These are phyloP conservation scores for Entamoeba dispar DNA, from an alignment of 208 protist species.

Conservation along the genomic window DNA sequence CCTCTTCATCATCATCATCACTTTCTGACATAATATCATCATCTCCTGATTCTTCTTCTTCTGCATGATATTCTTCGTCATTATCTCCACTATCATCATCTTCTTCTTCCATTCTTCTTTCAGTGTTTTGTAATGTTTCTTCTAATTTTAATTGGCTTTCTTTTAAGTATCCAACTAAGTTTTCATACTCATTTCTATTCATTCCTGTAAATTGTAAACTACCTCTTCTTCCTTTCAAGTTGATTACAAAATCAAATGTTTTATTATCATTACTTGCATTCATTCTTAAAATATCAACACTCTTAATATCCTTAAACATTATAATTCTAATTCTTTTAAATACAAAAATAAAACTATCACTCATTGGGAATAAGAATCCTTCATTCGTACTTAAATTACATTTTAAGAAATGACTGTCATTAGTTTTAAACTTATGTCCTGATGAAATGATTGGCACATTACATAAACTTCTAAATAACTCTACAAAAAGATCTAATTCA, in stretches of 20 bases:
- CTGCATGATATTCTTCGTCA: background rate
- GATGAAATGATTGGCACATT: background rate
- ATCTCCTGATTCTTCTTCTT: background rate
- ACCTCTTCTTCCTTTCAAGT: background rate
- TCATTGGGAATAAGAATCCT: background rate
- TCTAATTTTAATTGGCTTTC: background rate
- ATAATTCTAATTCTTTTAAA: background rate
- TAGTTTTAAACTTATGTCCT: background rate
- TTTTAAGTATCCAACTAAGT: background rate
- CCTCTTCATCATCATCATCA: background rate
- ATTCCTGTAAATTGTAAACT: background rate
- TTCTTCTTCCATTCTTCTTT: background rate
- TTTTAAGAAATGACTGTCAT: background rate
- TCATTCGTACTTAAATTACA: background rate
- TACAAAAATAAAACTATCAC: background rate
- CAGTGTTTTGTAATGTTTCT: background rate
- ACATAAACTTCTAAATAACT: background rate
- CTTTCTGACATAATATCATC: background rate
- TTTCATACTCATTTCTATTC: background rate
- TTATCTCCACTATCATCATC: background rate
- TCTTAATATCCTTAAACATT: background rate
- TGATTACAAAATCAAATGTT: background rate
- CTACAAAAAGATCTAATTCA: background rate
- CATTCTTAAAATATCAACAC: background rate
- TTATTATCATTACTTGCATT: background rate